Percentiles rank a stretch among this genome's conserved stretches.
These are phyloP conservation scores for Diaporthe eres DNA, from an alignment of 2,329 filamentous ascomycete genomes.

Conservation along the genomic window DNA sequence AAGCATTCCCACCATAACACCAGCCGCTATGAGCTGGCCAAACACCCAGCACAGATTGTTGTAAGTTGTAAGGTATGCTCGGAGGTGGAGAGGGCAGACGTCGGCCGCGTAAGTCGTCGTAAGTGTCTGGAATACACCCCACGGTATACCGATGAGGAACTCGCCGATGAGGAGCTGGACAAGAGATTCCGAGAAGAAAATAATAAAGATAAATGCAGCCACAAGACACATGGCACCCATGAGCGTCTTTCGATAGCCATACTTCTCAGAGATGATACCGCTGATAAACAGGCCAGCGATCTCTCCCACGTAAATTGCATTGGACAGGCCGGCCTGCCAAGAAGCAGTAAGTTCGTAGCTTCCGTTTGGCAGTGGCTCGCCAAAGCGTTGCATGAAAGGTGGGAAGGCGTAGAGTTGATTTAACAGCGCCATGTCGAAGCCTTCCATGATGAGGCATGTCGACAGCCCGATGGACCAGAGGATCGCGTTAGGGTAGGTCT, in stretches of 20 bases:
- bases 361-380: conserved; percentile 48
- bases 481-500: conserved; percentile 62
- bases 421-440: conserved; percentile 65
- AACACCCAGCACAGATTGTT: conserved; percentile 72
- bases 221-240: conserved; percentile 58
- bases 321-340: conserved; percentile 71
- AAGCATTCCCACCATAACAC: conserved; percentile 53
- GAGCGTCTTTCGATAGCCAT: conserved; percentile 65
- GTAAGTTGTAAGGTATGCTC: conserved; percentile 67
- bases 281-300: conserved; percentile 69
- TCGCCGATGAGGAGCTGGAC: conserved; percentile 63
- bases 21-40: conserved; percentile 66
- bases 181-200: conserved; percentile 66
- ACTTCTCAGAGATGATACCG: conserved; percentile 66
- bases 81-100: conserved; percentile 61
- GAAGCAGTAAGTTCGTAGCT: conserved; percentile 52
- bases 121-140: conserved; percentile 67
- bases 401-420: conserved; percentile 64
- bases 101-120: conserved; percentile 69
- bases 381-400: conserved; percentile 62
- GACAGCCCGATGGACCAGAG: conserved; percentile 63
- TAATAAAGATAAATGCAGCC: conserved; percentile 65
- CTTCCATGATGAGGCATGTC: conserved; percentile 64
- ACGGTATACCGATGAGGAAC: conserved; percentile 62
- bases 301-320: conserved; percentile 66